These are phyloP conservation scores for Termitomyces sp. DNA, from an alignment of 768 basidiomycete genomes.

Conservation along the genomic window DNA sequence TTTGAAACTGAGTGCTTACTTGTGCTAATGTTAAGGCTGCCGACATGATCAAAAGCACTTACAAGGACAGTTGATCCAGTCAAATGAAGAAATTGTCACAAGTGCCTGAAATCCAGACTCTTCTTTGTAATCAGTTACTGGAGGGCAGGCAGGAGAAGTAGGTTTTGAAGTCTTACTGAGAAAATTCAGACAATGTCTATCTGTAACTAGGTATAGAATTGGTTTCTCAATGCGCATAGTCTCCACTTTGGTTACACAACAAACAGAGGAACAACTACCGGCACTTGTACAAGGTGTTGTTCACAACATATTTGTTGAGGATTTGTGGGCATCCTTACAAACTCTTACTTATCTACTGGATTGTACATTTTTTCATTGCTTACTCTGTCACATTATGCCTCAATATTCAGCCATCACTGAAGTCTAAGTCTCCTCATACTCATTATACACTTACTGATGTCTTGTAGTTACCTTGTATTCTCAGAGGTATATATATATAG, in stretches of 20 bases:
- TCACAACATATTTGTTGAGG: too few species aligned
- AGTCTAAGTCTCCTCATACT: too few species aligned
- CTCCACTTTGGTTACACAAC: background rate
- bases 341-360: too few species aligned
- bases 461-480: too few species aligned
- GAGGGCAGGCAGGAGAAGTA: background rate
- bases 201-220: background rate
- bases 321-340: too few species aligned
- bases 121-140: background rate
- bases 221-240: background rate
- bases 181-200: background rate
- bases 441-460: too few species aligned
- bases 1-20: background rate
- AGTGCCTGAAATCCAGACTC: background rate
- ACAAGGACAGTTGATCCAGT: background rate
- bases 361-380: too few species aligned
- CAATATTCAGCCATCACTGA: too few species aligned
- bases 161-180: background rate
- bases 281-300: too few species aligned
- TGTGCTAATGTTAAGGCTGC: constrained; percentile 1
- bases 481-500: too few species aligned
- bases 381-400: too few species aligned
- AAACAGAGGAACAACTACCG: too few species aligned
- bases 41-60: constrained; percentile 7
- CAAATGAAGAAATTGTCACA: background rate